Evolutionary conservation across 306 rosid species (phyloP).

Genomic region (Dalbergia cochinchinensis): DNA sequence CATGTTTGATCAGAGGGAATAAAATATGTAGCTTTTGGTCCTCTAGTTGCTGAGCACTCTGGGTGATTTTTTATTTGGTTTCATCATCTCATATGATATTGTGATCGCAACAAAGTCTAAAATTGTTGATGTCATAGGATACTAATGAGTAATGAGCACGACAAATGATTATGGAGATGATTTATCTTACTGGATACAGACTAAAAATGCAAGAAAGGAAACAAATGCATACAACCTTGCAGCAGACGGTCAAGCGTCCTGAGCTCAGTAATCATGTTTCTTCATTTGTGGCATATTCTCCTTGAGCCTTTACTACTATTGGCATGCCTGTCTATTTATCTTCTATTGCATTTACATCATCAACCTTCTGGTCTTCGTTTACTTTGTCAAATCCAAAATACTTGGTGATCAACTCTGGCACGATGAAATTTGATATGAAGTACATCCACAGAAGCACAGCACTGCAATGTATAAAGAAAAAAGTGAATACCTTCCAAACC

Average conservation of each 20-base stretch:
- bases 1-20: conserved; percentile 39
- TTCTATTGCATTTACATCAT: conserved; percentile 39
- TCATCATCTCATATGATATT: neutral
- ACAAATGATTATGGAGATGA: neutral
- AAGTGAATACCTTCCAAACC: neutral
- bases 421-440: conserved; percentile 58
- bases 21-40: conserved; percentile 15
- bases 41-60: neutral
- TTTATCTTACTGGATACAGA: conserved; percentile 14
- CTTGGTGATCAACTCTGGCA: conserved; percentile 60
- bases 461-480: conserved; percentile 48
- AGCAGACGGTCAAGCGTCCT: neutral
- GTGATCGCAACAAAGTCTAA: neutral
- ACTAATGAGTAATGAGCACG: neutral
- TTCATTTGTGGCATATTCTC: neutral
- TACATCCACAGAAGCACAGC: conserved; percentile 56
- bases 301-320: neutral
- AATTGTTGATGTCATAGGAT: neutral
- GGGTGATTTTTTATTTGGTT: neutral
- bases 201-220: conserved; percentile 14
- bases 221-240: conserved; percentile 10
- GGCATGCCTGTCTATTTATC: conserved; percentile 25
- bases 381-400: conserved; percentile 44
- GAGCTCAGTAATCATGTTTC: conserved; percentile 28
- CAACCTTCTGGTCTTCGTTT: conserved; percentile 48